A percentile compares a stretch with the other conserved stretches of the same genome.
phyloP scores from a whole-genome alignment of 164 flowering plant species.

The Tetrastigma voinierianum region DNA sequence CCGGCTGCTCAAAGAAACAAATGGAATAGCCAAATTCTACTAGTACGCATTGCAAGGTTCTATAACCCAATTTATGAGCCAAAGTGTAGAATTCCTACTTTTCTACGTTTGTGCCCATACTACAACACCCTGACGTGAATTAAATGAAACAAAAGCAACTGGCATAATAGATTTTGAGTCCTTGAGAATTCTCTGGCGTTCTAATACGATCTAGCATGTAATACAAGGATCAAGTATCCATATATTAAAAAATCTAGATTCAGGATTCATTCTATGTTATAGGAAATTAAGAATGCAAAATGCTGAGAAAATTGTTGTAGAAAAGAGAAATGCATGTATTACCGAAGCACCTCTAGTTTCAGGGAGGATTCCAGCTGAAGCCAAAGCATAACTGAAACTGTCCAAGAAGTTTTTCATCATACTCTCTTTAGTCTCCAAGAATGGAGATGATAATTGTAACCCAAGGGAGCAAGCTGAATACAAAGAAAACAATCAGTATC shows the following conservation, averaged over 20 bases:
- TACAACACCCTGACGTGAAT: conserved; percentile 97
- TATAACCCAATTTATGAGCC: conserved; percentile 95
- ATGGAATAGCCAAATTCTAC: conserved; percentile 87
- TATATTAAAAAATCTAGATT: background rate
- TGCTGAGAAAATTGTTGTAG: too few species aligned
- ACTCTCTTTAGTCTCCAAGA: background rate
- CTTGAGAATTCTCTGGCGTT: conserved; percentile 64
- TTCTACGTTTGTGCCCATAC: conserved; percentile 98
- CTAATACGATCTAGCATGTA: conserved; percentile 54
- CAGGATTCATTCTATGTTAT: too few species aligned
- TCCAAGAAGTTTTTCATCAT: conserved; percentile 4
- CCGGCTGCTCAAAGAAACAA: conserved; percentile 78
- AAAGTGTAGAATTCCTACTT: conserved; percentile 87
- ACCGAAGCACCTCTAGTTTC: conserved; percentile 11
- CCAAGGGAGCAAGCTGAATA: conserved; percentile 11
- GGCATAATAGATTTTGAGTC: conserved; percentile 72
- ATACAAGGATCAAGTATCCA: background rate
- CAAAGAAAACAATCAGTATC: background rate
- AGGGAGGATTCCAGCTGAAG: conserved; percentile 13
- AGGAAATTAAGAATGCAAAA: too few species aligned
- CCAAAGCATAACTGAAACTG: conserved; percentile 15
- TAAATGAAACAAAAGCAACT: conserved; percentile 88
- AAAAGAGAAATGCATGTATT: background rate
- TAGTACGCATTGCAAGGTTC: conserved; percentile 97
- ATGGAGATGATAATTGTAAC: conserved; percentile 10